Evolutionary conservation across 306 rosid species (phyloP).

Genomic region (Medicago lupulina): DNA sequence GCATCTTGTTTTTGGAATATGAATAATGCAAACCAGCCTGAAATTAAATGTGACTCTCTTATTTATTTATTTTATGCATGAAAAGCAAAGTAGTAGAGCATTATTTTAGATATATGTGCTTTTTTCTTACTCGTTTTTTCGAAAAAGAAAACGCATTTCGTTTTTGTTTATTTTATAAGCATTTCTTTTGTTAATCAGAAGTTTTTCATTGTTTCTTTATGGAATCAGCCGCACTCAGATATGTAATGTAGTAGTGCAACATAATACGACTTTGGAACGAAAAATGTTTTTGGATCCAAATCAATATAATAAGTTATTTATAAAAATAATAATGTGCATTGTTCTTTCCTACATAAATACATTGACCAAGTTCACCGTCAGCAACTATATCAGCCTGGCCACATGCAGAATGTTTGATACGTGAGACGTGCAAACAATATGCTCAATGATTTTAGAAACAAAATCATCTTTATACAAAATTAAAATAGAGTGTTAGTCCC

Average conservation of each 20-base stretch:
- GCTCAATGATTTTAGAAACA: too few relatives aligned
- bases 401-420: neutral
- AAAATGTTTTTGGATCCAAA: neutral
- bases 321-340: neutral
- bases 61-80: neutral
- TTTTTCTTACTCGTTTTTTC: neutral
- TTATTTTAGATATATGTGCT: neutral
- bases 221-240: slow-evolving; percentile 1
- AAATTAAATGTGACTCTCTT: neutral
- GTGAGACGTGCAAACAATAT: slow-evolving; percentile 3
- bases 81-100: slow-evolving; percentile 3
- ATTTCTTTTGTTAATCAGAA: neutral
- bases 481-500: too few relatives aligned
- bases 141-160: neutral
- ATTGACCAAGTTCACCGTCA: neutral
- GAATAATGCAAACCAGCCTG: neutral
- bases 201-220: neutral
- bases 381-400: slow-evolving; percentile 1
- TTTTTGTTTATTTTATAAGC: neutral
- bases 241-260: neutral
- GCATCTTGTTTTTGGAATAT: slow-evolving; percentile 28
- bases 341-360: neutral
- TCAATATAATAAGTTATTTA: neutral
- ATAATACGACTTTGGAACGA: neutral
- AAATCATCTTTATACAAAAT: too few relatives aligned